These are phyloP conservation scores for Vinca major DNA, from an alignment of 305 asterid species.

Conservation along the genomic window DNA sequence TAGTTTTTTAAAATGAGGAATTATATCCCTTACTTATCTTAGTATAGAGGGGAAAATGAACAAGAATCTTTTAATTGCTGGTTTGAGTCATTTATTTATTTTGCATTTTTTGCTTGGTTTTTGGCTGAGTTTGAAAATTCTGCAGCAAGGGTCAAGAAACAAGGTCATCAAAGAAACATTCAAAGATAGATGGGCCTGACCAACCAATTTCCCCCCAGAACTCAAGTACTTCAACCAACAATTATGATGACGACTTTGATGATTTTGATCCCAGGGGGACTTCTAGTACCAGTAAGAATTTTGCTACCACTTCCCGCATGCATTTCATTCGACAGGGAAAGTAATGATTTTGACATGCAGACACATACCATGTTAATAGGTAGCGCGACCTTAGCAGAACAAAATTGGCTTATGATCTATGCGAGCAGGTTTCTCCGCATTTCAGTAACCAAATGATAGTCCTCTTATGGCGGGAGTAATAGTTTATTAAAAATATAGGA, in stretches of 20 bases:
- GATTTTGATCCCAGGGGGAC: constrained; percentile 96
- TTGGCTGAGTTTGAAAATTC: constrained; percentile 21
- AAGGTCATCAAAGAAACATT: constrained; percentile 32
- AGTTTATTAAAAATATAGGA: not conserved
- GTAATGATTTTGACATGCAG: not conserved
- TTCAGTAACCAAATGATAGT: not conserved
- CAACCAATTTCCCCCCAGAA: constrained; percentile 37
- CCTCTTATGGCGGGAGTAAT: not conserved
- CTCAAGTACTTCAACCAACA: constrained; percentile 33
- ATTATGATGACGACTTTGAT: constrained; percentile 63
- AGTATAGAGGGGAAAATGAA: not conserved
- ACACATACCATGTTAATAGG: not conserved
- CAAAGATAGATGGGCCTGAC: constrained; percentile 31
- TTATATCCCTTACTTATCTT: not conserved
- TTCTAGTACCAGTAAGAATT: constrained; percentile 65
- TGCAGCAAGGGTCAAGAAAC: constrained; percentile 55
- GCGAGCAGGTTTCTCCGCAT: not conserved
- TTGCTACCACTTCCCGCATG: not conserved
- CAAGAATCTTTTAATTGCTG: constrained; percentile 5
- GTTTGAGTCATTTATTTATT: constrained; percentile 11
- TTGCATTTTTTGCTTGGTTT: constrained; percentile 11
- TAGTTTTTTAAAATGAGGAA: not conserved
- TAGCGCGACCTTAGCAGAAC: not conserved
- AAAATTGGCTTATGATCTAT: not conserved
- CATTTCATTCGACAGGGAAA: not conserved